Evolutionary conservation across 331 rosid species (phyloP), one percentile per base, ranked within the genome.

Genomic region (Erythrophleum ivorense): DNA sequence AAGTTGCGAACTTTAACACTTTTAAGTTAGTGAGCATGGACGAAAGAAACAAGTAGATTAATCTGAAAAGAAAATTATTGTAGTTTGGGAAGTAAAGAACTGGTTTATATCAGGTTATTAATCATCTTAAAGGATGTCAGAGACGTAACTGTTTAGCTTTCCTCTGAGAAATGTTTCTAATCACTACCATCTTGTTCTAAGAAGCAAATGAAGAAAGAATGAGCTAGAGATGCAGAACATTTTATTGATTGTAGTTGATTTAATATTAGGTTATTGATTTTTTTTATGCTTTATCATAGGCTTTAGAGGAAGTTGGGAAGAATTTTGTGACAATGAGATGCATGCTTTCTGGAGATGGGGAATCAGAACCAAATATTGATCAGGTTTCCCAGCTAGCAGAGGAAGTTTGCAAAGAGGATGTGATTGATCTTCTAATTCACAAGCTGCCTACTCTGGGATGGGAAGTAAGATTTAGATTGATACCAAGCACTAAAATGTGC

Each of bases 281-380:
- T 53, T 52, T 43, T 46, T 62, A 33, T 76, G 31, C 66, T 71
- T 84, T 38, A 41, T 83, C 38, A 58, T 80, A 96, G 99, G 98
- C 97, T 73, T 71, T 92, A 81, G 99, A 96, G 82, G 99, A 96
- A 71, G 98, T 96, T 68, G 98, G 92, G 76, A 96, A 94, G 89
- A 92, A 96, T 86, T 92, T 96, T 71, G 87, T 54, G 6, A 85
- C 88, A 67, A 87, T 96, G 99, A 91, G 91, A 85, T 81, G 92
- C 78, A 85, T 96, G 99, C 86, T 94, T 52, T 86, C 87, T 24
- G 98, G 99, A 55, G 99, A 96, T 49, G 98, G 92, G 12, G 99
- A 96, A 88, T 87, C 92, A 18, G 99, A 96, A 76, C 94, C 98
- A 33, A 92, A 88, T 70, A 41, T 77, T 80, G 99, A 96, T 55